Percentiles rank a stretch among this genome's conserved stretches.
Conservation (phyloP, 305 asterid genomes). For the Fraxinus velutina region DNA sequence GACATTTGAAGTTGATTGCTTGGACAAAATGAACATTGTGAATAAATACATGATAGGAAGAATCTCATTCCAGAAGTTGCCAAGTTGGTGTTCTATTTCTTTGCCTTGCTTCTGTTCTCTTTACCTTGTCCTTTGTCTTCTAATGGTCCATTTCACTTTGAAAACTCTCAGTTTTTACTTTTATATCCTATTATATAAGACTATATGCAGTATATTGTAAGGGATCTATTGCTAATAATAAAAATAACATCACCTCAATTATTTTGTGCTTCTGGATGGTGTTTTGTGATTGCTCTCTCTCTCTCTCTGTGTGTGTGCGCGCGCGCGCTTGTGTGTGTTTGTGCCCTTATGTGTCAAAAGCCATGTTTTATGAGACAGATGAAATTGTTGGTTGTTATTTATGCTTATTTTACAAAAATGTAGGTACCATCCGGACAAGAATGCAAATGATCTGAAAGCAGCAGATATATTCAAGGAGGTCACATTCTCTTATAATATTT, state of each 20-base stretch:
- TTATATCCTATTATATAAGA: background rate
- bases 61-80: background rate
- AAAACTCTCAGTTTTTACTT: background rate
- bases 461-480: constrained; percentile 90
- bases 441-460: constrained; percentile 81
- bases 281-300: background rate
- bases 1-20: background rate
- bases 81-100: background rate
- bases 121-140: background rate
- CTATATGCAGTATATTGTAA: background rate
- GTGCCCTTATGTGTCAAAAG: background rate
- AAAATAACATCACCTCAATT: background rate
- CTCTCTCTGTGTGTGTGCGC: background rate
- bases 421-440: constrained; percentile 99
- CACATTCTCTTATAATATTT: constrained; percentile 86
- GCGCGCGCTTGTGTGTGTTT: background rate
- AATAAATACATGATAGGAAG: background rate
- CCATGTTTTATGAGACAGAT: background rate
- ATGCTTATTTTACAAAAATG: constrained; percentile 17
- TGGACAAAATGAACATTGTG: constrained; percentile 2
- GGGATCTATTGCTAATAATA: background rate
- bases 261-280: background rate
- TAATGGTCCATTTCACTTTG: background rate
- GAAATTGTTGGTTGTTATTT: constrained; percentile 11
- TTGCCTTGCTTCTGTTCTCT: background rate